phyloP scores from a whole-genome alignment of 225 moss, liverwort and hornwort species.

The Marchantia paleacea region DNA sequence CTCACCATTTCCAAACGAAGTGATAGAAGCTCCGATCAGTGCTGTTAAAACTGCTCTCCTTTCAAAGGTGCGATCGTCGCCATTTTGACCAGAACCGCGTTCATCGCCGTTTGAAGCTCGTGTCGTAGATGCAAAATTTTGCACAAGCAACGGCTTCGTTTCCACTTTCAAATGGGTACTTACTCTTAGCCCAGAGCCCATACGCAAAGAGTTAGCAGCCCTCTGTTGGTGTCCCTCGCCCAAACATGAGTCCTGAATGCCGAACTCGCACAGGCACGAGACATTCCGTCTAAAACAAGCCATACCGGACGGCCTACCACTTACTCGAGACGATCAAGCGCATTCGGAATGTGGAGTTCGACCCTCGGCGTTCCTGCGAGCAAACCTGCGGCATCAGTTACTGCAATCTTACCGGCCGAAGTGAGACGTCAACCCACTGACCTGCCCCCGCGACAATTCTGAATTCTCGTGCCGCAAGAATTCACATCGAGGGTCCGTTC shows the following conservation, averaged over 20 bases:
- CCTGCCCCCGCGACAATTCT: too few relatives aligned
- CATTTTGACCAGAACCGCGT: neutral
- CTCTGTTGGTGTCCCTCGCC: neutral
- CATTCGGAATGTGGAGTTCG: too few relatives aligned
- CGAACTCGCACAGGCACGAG: neutral
- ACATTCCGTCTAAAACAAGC: slow-evolving; percentile 2
- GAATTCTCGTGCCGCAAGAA: too few relatives aligned
- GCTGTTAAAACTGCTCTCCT: slow-evolving; percentile 23
- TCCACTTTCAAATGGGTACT: neutral
- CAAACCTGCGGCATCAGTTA: too few relatives aligned
- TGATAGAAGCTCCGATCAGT: slow-evolving; percentile 5
- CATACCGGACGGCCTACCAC: neutral
- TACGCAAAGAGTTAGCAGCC: neutral
- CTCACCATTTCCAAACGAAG: slow-evolving; percentile 1
- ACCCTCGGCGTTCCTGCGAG: too few relatives aligned
- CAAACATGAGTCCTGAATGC: neutral
- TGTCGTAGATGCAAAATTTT: neutral
- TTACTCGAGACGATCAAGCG: too few relatives aligned
- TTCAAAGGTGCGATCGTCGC: neutral
- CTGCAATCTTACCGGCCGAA: too few relatives aligned
- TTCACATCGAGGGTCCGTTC: too few relatives aligned
- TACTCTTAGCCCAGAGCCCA: neutral
- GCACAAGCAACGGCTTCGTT: neutral
- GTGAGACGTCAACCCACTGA: too few relatives aligned
- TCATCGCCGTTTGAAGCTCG: neutral